phyloP scores from a whole-genome alignment of 2,329 filamentous ascomycete species.

The Aspergillus sp. region DNA sequence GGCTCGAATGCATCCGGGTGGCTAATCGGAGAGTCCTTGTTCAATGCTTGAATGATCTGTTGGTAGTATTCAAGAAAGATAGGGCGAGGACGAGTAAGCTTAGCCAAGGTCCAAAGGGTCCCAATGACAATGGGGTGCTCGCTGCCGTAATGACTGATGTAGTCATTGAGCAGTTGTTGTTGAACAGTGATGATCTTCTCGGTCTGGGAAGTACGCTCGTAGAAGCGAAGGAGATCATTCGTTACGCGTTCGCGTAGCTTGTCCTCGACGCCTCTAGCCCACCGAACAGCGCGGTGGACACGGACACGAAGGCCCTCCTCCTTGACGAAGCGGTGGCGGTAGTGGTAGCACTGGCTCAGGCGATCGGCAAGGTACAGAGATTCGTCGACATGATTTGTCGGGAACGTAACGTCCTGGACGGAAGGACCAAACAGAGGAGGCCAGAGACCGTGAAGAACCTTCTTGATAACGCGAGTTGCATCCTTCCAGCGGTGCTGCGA shows the following conservation, averaged over 20 bases:
- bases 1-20: slow-evolving; percentile 33
- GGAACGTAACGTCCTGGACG: slow-evolving; percentile 38
- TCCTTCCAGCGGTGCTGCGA: slow-evolving; percentile 42
- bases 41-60: slow-evolving; percentile 29
- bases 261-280: slow-evolving; percentile 22
- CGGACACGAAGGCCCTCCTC: slow-evolving; percentile 31
- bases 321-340: slow-evolving; percentile 26
- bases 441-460: slow-evolving; percentile 41
- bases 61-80: slow-evolving; percentile 34
- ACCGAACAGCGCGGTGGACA: slow-evolving; percentile 28
- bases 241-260: slow-evolving; percentile 22
- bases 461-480: slow-evolving; percentile 40
- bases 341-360: slow-evolving; percentile 40
- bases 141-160: slow-evolving; percentile 26
- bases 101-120: slow-evolving; percentile 29
- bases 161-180: slow-evolving; percentile 34
- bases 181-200: slow-evolving; percentile 31
- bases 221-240: slow-evolving; percentile 22
- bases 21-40: slow-evolving; percentile 28
- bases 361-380: slow-evolving; percentile 41
- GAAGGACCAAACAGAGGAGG: slow-evolving; percentile 39
- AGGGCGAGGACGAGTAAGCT: slow-evolving; percentile 29
- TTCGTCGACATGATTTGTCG: slow-evolving; percentile 37
- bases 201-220: slow-evolving; percentile 22
- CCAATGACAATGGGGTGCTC: slow-evolving; percentile 30